phyloP scores from a whole-genome alignment of 495 filamentous ascomycete genomes.

The Xanthoparmelia taractica region DNA sequence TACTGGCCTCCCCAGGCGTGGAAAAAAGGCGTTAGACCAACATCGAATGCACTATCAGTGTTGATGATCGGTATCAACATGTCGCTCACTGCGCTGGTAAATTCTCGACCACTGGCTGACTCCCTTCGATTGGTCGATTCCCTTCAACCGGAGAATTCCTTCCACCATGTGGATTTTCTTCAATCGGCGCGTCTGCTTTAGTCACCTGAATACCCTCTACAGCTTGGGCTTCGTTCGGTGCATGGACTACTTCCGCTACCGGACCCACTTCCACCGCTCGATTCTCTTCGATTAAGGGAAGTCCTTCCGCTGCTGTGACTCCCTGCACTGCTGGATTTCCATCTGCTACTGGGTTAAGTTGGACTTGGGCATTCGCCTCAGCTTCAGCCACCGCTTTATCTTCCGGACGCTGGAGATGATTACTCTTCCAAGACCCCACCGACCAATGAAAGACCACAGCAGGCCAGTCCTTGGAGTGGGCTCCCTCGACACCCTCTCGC shows the following conservation, averaged over 20 bases:
- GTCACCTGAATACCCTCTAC: not conserved
- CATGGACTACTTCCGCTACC: not conserved
- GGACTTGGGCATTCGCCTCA: not conserved
- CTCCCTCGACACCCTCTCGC: slow-evolving; percentile 16
- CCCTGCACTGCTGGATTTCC: too few species aligned
- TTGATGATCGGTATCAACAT: not conserved
- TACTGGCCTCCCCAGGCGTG: too few species aligned
- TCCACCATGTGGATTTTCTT: not conserved
- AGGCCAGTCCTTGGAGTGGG: slow-evolving; percentile 6
- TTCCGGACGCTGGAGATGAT: slow-evolving; percentile 12
- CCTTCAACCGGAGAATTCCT: not conserved
- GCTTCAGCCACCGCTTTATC: not conserved
- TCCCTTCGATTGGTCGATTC: not conserved
- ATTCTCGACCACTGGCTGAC: not conserved
- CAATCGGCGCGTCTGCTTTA: not conserved
- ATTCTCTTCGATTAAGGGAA: too few species aligned
- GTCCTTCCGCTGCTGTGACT: not conserved
- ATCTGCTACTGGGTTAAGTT: not conserved
- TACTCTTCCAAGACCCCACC: slow-evolving; percentile 17
- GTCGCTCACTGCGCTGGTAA: slow-evolving; percentile 3
- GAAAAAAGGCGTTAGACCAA: not conserved
- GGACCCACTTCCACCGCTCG: not conserved
- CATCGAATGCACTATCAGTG: not conserved
- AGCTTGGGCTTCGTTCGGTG: not conserved
- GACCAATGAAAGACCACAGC: slow-evolving; percentile 20